Evolutionary conservation across 2,329 filamentous ascomycete species (phyloP), one percentile per base, ranked within the genome.

Genomic region (Magnaporthiopsis poae): DNA sequence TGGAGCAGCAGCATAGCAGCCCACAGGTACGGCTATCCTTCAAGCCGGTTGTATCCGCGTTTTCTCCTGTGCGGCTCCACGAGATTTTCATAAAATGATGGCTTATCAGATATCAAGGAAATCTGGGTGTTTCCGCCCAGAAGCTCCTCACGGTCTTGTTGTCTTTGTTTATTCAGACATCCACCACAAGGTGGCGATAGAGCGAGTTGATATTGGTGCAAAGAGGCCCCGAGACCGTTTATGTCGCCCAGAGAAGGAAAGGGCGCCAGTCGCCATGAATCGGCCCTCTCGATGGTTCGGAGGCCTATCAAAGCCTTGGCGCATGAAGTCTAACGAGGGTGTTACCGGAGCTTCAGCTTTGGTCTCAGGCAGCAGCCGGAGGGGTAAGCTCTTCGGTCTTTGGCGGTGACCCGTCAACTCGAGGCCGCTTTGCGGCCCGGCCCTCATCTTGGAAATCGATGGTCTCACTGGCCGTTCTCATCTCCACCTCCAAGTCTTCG

Each of bases 401-500:
- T 15, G 64, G 56, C 9, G 33, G 15, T 3, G 52, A 25, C 29
- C 74, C 73, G 5, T 73, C 72, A 3, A 76, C 65, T 7, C 76
- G 74, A 25, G 70, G 68, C 69, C 69, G 74, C 71, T 78, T 78
- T 33, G 71, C 70, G 33, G 70, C 60, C 66, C 71, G 70, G 33
- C 71, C 69, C 33, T 69, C 71, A 60, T 76, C 75, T 29, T 73
- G 69, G 29, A 63, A 66, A 9, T 71, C 70, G 35, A 73, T 67
- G 5, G 73, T 66, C 27, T 73, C 73, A 64, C 72, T 75, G 13
- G 72, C 70, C 18, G 76, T 77, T 65, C 79, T 80, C 1, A 83
- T 74, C 74, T 86, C 84, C 56, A 84, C 81, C 74, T 94, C 90
- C 61, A 92, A 80, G 71, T 96, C 91, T 67, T 91, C 89, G n/a